Evolutionary conservation across 2,329 filamentous ascomycete genomes (phyloP).

Genomic region (Alternaria solani): DNA sequence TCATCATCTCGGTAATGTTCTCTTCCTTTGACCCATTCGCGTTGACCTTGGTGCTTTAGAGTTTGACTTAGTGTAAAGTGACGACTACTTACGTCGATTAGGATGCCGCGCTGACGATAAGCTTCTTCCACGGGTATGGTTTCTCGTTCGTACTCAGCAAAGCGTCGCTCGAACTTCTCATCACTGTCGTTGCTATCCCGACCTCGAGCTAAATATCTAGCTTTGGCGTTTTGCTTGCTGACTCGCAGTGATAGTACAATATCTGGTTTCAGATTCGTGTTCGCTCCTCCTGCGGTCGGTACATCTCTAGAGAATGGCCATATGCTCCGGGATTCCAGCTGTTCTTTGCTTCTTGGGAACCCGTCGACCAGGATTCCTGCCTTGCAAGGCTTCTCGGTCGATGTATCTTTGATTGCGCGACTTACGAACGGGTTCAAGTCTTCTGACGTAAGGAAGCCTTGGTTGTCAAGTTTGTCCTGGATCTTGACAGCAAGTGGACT

Average conservation of each 20-base stretch:
- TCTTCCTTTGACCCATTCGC: constrained; percentile 4
- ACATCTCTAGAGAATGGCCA: constrained; percentile 7
- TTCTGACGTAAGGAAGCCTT: constrained; percentile 2
- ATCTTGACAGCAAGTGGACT: constrained; percentile 2
- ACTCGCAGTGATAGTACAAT: constrained; percentile 5
- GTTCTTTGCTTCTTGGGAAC: constrained; percentile 4
- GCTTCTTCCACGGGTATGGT: background rate
- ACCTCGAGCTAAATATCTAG: constrained; percentile 5
- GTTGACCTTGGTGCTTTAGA: constrained; percentile 1
- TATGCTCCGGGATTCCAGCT: constrained; percentile 2
- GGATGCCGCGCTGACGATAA: constrained; percentile 4
- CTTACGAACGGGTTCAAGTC: constrained; percentile 6
- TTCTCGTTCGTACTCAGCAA: constrained; percentile 2
- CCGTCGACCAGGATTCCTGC: constrained; percentile 6
- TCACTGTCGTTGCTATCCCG: constrained; percentile 7
- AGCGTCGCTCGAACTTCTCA: constrained; percentile 10
- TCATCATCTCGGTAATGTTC: background rate
- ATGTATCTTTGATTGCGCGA: background rate
- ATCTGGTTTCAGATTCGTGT: constrained; percentile 5
- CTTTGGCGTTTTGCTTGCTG: constrained; percentile 5
- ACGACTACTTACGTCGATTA: constrained; percentile 6
- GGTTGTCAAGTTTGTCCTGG: constrained; percentile 9
- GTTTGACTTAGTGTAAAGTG: background rate
- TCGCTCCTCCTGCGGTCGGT: background rate
- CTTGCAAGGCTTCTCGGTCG: background rate